Evolutionary conservation across 306 rosid species (phyloP).

Genomic region (Dalbergia cultrata): DNA sequence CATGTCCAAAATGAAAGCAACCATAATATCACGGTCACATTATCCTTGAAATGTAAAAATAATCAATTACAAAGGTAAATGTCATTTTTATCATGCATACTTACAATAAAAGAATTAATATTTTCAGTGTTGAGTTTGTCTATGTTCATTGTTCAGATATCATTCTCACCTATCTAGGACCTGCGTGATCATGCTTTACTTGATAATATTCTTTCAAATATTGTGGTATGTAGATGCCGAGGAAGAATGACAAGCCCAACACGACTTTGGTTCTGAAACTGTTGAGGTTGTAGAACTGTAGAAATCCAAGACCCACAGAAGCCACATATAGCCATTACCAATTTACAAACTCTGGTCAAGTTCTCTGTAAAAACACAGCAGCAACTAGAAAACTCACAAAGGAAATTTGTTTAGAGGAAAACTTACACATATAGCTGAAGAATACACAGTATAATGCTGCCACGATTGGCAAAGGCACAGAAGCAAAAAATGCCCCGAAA

Average conservation of each 20-base stretch:
- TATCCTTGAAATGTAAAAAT: slow-evolving; percentile 60
- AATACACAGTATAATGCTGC: slow-evolving; percentile 81
- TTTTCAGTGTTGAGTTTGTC: background rate
- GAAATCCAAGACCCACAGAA: slow-evolving; percentile 86
- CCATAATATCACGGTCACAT: slow-evolving; percentile 60
- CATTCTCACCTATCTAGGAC: slow-evolving; percentile 73
- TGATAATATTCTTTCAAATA: slow-evolving; percentile 77
- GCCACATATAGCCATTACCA: slow-evolving; percentile 53
- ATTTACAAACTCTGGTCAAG: slow-evolving; percentile 16
- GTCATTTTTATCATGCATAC: background rate
- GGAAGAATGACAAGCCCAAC: slow-evolving; percentile 64
- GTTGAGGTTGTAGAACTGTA: slow-evolving; percentile 87
- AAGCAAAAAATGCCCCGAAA: slow-evolving; percentile 80
- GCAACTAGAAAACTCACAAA: too few relatives aligned
- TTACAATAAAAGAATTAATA: background rate
- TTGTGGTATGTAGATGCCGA: slow-evolving; percentile 85
- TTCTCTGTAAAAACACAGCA: too few relatives aligned
- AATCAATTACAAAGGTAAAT: background rate
- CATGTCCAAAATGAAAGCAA: slow-evolving; percentile 70
- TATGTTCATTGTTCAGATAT: background rate
- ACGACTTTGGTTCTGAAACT: slow-evolving; percentile 83
- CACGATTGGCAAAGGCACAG: slow-evolving; percentile 79
- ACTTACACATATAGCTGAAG: slow-evolving; percentile 82
- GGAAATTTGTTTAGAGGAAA: background rate
- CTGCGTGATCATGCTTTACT: slow-evolving; percentile 44